A percentile compares a stretch with the other conserved stretches of the same genome.
Conservation (phyloP, 306 rosid genomes). For the Cicer bijugum region DNA sequence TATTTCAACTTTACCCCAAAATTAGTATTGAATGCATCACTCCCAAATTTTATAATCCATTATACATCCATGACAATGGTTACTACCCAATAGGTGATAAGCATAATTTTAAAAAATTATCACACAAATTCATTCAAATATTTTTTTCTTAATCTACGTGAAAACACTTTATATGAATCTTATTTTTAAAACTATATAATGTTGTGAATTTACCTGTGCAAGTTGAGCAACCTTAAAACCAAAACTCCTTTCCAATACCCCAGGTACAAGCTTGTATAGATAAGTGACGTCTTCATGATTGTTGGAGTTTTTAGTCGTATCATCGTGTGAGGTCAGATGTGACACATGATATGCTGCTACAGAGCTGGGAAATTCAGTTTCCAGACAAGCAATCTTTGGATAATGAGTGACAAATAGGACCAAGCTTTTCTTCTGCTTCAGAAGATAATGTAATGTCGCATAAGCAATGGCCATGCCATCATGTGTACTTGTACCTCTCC, state of each 20-base stretch:
- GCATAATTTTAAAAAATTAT: neutral
- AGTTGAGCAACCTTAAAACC: constrained; percentile 96
- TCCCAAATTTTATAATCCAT: neutral
- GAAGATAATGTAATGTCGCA: constrained; percentile 79
- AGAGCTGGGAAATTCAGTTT: constrained; percentile 70
- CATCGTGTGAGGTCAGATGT: constrained; percentile 67
- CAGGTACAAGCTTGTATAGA: constrained; percentile 83
- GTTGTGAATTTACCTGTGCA: constrained; percentile 70
- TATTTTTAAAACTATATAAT: constrained; percentile 9
- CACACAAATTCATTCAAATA: neutral
- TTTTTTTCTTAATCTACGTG: neutral
- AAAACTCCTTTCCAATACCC: constrained; percentile 82
- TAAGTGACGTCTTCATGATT: constrained; percentile 73
- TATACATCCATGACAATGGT: neutral
- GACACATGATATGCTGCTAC: constrained; percentile 85
- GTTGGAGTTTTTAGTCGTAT: constrained; percentile 37
- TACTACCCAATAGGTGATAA: neutral
- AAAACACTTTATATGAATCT: neutral
- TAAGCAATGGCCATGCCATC: constrained; percentile 94
- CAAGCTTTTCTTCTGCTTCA: constrained; percentile 71
- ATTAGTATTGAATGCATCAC: neutral
- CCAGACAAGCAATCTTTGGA: constrained; percentile 73
- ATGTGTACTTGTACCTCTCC: constrained; percentile 97
- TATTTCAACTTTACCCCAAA: neutral
- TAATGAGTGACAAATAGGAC: constrained; percentile 94